These are phyloP conservation scores for Cryptococcus sp. DNA, from an alignment of 1,284 basidiomycete genomes.

Conservation along the genomic window DNA sequence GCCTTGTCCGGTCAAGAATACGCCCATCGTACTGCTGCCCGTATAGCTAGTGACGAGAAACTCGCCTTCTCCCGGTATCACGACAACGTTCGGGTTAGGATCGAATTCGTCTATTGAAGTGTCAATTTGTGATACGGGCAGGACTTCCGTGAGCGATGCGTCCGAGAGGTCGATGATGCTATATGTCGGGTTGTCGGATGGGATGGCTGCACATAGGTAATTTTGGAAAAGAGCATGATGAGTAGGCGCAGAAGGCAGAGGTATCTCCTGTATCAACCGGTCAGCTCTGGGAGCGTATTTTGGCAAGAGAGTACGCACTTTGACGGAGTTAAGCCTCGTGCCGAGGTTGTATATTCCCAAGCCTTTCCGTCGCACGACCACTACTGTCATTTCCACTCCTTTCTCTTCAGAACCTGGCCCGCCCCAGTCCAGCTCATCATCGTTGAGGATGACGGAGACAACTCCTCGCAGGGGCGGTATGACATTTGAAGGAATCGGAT, in stretches of 20 bases:
- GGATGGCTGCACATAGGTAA: conserved; percentile 68
- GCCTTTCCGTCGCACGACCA: conserved; percentile 69
- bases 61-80: conserved; percentile 69
- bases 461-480: conserved; percentile 79
- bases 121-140: conserved; percentile 74
- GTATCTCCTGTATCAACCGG: conserved; percentile 66
- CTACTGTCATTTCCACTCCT: conserved; percentile 69
- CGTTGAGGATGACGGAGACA: conserved; percentile 74
- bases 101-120: conserved; percentile 39
- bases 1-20: conserved; percentile 79
- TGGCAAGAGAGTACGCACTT: conserved; percentile 53
- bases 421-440: conserved; percentile 64
- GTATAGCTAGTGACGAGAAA: conserved; percentile 63
- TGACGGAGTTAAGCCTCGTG: conserved; percentile 63
- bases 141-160: conserved; percentile 66
- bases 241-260: conserved; percentile 65
- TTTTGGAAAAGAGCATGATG: conserved; percentile 67
- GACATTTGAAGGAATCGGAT: conserved; percentile 62
- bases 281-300: not conserved
- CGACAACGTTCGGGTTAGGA: conserved; percentile 69
- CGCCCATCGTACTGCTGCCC: conserved; percentile 70
- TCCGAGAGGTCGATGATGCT: conserved; percentile 73
- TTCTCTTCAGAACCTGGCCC: conserved; percentile 58
- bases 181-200: conserved; percentile 59
- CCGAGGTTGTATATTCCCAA: conserved; percentile 70